A percentile compares a stretch with the other conserved stretches of the same genome.
These are phyloP conservation scores for Boletales sp. DNA, from an alignment of 768 basidiomycete species.

Conservation along the genomic window DNA sequence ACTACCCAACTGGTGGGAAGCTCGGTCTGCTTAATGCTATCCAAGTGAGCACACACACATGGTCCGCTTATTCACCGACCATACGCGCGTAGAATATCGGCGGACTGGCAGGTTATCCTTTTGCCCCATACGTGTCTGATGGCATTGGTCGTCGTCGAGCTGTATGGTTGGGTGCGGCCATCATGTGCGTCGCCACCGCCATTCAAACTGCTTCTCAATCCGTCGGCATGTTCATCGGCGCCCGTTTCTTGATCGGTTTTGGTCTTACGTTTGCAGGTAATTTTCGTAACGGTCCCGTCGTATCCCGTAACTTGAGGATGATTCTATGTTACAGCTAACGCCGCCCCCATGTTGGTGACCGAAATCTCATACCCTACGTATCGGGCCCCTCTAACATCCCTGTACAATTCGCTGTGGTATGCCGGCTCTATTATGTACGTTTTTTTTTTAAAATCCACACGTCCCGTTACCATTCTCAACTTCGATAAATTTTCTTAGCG, in stretches of 20 bases:
- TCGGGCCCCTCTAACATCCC: conserved; percentile 72
- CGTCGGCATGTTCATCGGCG: conserved; percentile 76
- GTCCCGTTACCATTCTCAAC: not conserved
- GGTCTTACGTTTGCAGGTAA: conserved; percentile 67
- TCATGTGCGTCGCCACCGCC: conserved; percentile 67
- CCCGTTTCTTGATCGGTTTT: conserved; percentile 76
- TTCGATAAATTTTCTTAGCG: conserved; percentile 31
- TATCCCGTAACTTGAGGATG: not conserved
- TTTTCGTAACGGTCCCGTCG: conserved; percentile 6
- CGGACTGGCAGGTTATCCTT: conserved; percentile 60
- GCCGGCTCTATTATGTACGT: conserved; percentile 73
- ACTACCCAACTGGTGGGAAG: conserved; percentile 51
- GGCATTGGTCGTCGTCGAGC: conserved; percentile 63
- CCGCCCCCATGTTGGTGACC: conserved; percentile 81
- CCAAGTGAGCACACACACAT: conserved; percentile 43
- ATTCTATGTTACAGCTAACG: conserved; percentile 41
- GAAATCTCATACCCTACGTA: conserved; percentile 85
- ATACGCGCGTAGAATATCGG: conserved; percentile 57
- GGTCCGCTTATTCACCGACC: not conserved
- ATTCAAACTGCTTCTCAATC: conserved; percentile 71
- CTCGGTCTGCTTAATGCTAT: conserved; percentile 73
- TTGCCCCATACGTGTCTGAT: conserved; percentile 71
- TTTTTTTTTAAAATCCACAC: conserved; percentile 1
- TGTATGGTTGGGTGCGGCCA: conserved; percentile 64
- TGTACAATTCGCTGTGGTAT: conserved; percentile 86